Conservation (phyloP, 2,329 filamentous ascomycete genomes). For the Stylonectria norvegica region DNA sequence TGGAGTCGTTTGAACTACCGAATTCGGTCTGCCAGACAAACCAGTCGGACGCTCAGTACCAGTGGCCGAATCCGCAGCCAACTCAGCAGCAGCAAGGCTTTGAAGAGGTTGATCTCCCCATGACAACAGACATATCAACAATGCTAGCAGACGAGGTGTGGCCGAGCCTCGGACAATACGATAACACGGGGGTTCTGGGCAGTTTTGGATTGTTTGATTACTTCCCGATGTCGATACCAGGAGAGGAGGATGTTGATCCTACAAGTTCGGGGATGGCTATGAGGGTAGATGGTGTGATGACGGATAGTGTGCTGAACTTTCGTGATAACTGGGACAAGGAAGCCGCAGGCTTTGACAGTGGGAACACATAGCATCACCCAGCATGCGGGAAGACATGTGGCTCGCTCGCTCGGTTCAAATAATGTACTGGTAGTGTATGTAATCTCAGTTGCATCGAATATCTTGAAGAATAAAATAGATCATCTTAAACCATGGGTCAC, state of each 20-base stretch:
- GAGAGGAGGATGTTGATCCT: conserved; percentile 6
- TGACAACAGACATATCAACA: conserved; percentile 1
- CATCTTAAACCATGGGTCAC: too few relatives aligned
- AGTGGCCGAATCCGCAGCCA: conserved; percentile 1
- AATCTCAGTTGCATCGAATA: too few relatives aligned
- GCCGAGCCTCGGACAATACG: conserved; percentile 3
- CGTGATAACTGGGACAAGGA: conserved; percentile 8
- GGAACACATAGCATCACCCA: too few relatives aligned
- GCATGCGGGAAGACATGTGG: too few relatives aligned
- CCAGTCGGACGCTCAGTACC: neutral
- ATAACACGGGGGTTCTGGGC: conserved; percentile 2
- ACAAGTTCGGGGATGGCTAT: neutral
- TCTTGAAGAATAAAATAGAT: too few relatives aligned
- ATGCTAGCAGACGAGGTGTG: conserved; percentile 6
- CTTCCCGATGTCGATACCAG: conserved; percentile 3
- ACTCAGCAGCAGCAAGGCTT: neutral
- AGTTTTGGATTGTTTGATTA: conserved; percentile 6
- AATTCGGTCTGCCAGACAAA: neutral
- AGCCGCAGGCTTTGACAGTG: too few relatives aligned
- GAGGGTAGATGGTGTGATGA: conserved; percentile 7
- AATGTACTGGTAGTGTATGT: too few relatives aligned
- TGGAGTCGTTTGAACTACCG: neutral
- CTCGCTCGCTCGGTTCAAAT: too few relatives aligned
- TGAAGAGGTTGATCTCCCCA: neutral
- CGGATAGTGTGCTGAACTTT: conserved; percentile 16